A percentile compares a stretch with the other conserved stretches of the same genome.
phyloP scores from a whole-genome alignment of 495 filamentous ascomycete species.

The Collariella sp. region DNA sequence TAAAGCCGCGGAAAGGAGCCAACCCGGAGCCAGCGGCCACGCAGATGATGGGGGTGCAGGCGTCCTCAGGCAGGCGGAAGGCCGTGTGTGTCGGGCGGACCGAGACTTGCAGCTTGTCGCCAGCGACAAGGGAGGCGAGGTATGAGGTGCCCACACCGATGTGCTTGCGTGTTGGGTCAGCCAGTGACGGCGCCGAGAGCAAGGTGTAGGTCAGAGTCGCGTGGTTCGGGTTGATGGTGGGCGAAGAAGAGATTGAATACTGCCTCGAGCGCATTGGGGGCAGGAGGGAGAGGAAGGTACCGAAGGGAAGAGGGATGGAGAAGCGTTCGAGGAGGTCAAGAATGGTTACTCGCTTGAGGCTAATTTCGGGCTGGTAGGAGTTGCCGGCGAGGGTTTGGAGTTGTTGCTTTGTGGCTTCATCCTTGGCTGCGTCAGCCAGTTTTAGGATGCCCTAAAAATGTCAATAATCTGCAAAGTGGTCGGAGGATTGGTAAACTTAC shows the following conservation, averaged over 20 bases:
- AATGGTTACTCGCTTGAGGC: conserved; percentile 49
- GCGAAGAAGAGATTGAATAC: conserved; percentile 75
- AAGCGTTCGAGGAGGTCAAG: conserved; percentile 58
- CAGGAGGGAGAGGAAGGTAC: conserved; percentile 57
- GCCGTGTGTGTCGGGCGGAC: conserved; percentile 50
- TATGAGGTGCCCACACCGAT: conserved; percentile 53
- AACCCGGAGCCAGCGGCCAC: conserved; percentile 48
- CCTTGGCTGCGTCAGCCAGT: conserved; percentile 34
- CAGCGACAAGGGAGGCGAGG: conserved; percentile 48
- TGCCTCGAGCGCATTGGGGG: conserved; percentile 67
- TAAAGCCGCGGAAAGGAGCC: conserved; percentile 62
- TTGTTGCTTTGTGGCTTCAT: conserved; percentile 30
- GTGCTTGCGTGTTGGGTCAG: conserved; percentile 38
- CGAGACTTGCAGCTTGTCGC: conserved; percentile 54
- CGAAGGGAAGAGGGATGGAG: conserved; percentile 49
- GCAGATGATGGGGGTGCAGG: conserved; percentile 54
- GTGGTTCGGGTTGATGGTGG: conserved; percentile 46
- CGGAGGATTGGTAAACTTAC: conserved; percentile 18
- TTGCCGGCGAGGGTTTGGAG: conserved; percentile 43
- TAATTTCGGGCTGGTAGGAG: conserved; percentile 45
- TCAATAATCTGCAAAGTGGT: not conserved
- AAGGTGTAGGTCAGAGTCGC: conserved; percentile 61
- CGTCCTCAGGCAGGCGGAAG: conserved; percentile 58
- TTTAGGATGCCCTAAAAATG: conserved; percentile 37
- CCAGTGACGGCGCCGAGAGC: conserved; percentile 48